Base-by-base conservation (phyloP, 83 land plant species). In the Picea abies region DNA sequence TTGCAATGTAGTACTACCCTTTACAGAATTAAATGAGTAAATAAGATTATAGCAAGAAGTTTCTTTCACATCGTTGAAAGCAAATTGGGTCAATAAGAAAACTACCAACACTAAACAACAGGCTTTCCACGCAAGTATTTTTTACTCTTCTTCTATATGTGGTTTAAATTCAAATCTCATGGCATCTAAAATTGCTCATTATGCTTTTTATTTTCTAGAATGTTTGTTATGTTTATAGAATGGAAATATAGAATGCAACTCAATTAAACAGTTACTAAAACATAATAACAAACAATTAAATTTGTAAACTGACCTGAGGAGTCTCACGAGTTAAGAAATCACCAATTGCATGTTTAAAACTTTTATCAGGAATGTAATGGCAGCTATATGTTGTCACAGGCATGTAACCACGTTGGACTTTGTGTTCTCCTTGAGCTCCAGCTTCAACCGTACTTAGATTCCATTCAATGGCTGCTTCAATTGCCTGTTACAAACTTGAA, bases 391-490 rank as follows among this genome's bases (percentile, higher is more conserved):
- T 97, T 71, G 92, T 89, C 67, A 94, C 96, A 19, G 99, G 99
- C 68, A 92, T 63, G 81, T 96, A 97, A 39, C 99, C 99, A 17
- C 99, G 88, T 84, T 97, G 98, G 81, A 97, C 89, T 84, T 97
- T 97, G 84, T 97, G 99, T 84, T 97, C 99, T 41, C 99, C 99
- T 85, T 97, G 99, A 58, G 99, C 99, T 82, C 99, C 99, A 14
- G 99, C 99, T 87, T 97, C 99, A 52, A 97, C 99, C 60, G 87
- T 94, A 62, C 87, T 80, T 47, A 97, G 87, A 41, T 87, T 86
- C 84, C 92, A 87, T 80, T 97, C 99, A 65, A 97, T 97, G 20
- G 99, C 99, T 49, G 99, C 99, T 85, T 97, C 99, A 76, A 97
- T 97, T 58, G 99, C 99, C 99, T 97, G 86, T 37, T 64, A n/a